phyloP scores from a whole-genome alignment of 495 filamentous ascomycete species.

The Neurospora hispaniola region DNA sequence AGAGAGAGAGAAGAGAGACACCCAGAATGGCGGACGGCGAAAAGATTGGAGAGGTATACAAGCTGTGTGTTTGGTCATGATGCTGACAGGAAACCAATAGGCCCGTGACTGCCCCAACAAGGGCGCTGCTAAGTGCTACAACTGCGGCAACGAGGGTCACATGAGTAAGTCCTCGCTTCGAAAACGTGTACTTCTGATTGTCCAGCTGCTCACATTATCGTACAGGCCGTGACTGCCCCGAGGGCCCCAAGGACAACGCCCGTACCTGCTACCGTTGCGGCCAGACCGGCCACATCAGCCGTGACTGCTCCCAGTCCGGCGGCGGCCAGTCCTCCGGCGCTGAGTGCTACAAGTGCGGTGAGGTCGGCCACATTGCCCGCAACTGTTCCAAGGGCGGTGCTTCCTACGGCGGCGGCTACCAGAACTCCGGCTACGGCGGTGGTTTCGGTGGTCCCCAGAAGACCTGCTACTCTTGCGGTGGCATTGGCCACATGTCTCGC shows the following conservation, averaged over 20 bases:
- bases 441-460: conserved; percentile 46
- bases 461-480: conserved; percentile 95
- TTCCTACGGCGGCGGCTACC: conserved; percentile 32
- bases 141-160: conserved; percentile 64
- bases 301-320: conserved; percentile 62
- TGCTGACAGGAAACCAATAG: conserved; percentile 31
- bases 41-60: conserved; percentile 10
- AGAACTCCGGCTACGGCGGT: conserved; percentile 39
- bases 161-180: conserved; percentile 52
- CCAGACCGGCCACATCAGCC: conserved; percentile 79
- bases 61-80: conserved; percentile 1
- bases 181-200: neutral
- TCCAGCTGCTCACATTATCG: neutral
- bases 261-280: conserved; percentile 96
- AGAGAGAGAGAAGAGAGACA: conserved; percentile 7
- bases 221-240: conserved; percentile 80
- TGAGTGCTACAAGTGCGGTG: conserved; percentile 98
- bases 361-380: conserved; percentile 93
- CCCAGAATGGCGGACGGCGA: neutral
- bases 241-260: conserved; percentile 64
- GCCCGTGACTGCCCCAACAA: conserved; percentile 93
- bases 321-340: conserved; percentile 30
- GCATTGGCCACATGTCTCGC: conserved; percentile 91
- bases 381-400: conserved; percentile 66
- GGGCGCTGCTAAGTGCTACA: conserved; percentile 75